A percentile compares a stretch with the other conserved stretches of the same genome.
phyloP scores from a whole-genome alignment of 768 basidiomycete species.

The Brasilioporus rufonigricans region DNA sequence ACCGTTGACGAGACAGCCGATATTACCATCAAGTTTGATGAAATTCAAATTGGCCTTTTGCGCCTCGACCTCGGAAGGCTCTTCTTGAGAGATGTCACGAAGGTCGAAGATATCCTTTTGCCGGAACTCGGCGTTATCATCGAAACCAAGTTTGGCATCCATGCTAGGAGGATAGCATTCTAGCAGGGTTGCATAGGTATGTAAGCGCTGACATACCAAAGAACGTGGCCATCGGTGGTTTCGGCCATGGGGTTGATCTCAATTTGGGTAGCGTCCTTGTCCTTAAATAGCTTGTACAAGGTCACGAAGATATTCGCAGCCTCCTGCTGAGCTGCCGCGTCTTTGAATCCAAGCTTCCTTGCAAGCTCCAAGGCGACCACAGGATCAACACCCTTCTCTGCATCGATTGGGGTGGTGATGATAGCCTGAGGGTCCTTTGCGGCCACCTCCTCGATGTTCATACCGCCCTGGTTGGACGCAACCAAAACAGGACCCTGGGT shows the following conservation, averaged over 20 bases:
- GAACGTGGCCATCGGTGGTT: constrained; percentile 85
- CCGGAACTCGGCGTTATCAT: constrained; percentile 98
- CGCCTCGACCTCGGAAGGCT: constrained; percentile 96
- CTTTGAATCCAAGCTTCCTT: constrained; percentile 87
- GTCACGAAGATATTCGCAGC: constrained; percentile 94
- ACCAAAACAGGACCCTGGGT: constrained; percentile 90
- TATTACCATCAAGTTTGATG: constrained; percentile 96
- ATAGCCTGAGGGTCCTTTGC: constrained; percentile 93
- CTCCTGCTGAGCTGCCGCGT: constrained; percentile 65
- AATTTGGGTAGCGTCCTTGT: constrained; percentile 98
- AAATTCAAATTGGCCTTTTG: constrained; percentile 96
- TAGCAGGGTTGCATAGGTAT: background rate
- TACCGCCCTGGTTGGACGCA: constrained; percentile 91
- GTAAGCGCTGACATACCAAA: constrained; percentile 66
- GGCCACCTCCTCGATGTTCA: constrained; percentile 99
- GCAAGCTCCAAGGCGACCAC: constrained; percentile 74
- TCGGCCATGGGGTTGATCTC: constrained; percentile 99
- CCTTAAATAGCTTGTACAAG: constrained; percentile 95
- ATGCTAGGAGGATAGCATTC: constrained; percentile 54
- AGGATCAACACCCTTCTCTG: constrained; percentile 75
- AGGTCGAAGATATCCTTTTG: constrained; percentile 87
- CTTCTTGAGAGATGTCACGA: constrained; percentile 93
- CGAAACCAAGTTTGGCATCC: constrained; percentile 99
- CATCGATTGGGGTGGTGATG: constrained; percentile 91
- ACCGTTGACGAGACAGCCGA: constrained; percentile 98